Conservation (phyloP, 768 basidiomycete genomes). For the Mycena leptocephala region DNA sequence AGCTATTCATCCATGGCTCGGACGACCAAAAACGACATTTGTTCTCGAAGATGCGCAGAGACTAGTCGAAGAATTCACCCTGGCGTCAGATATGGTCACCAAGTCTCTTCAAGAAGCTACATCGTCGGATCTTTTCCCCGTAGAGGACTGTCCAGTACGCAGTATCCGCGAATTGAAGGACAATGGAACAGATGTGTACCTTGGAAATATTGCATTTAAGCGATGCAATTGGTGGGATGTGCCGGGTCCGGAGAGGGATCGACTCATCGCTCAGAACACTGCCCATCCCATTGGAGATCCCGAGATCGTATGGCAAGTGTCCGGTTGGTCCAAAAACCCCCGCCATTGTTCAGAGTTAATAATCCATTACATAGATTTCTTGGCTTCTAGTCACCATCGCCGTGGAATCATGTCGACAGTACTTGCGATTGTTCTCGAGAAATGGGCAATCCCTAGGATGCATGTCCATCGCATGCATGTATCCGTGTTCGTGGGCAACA, state of each 20-base stretch:
- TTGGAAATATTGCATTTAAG: conserved; percentile 62
- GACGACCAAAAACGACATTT: conserved; percentile 70
- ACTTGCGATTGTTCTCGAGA: conserved; percentile 64
- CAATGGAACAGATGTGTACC: conserved; percentile 66
- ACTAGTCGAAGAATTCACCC: neutral
- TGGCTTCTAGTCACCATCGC: conserved; percentile 75
- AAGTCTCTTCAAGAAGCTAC: neutral
- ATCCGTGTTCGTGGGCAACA: conserved; percentile 67
- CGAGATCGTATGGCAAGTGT: conserved; percentile 70
- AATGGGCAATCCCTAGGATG: conserved; percentile 81
- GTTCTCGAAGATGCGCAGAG: conserved; percentile 20
- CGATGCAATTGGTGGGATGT: conserved; percentile 43
- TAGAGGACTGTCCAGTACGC: conserved; percentile 63
- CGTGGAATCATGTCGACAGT: conserved; percentile 84
- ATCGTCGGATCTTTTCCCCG: neutral
- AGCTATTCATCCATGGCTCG: conserved; percentile 59
- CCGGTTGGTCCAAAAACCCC: conserved; percentile 57
- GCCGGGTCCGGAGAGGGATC: conserved; percentile 44
- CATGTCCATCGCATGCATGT: conserved; percentile 62
- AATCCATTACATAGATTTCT: conserved; percentile 65
- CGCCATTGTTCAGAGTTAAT: neutral
- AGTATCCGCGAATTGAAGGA: conserved; percentile 66
- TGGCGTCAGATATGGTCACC: neutral
- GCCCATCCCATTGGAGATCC: conserved; percentile 64
- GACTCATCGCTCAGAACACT: conserved; percentile 55